Evolutionary conservation across 2,329 filamentous ascomycete species (phyloP), one percentile per base, ranked within the genome.

Genomic region (Aureobasidium sp.): DNA sequence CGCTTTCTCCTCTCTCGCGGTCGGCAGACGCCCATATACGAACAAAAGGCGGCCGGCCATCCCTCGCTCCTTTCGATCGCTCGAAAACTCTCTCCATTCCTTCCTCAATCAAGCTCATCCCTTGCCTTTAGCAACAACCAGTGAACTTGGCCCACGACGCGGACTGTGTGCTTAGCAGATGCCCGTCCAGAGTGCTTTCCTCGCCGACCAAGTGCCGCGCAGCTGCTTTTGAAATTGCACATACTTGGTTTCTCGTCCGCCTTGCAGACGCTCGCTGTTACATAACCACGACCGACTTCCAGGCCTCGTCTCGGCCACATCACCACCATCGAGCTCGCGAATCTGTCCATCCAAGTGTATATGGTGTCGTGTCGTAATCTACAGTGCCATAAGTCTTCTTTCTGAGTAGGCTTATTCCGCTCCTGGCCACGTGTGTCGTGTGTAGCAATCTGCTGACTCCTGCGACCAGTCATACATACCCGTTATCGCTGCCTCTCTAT

Each of bases 201-300:
- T 59, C 57, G 58, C 54, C 61, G 61, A 59, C 61, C 37, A n/a
- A 62, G 44, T 36, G 61, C 44, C 61, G 51, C 45, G 53, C 53
- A 37, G 25, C 44, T 59, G 11, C 21, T 59, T 30, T 53, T 62
- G 54, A 62, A 59, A 62, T 62, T 62, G 48, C 61, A 62, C 61
- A 62, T 62, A 62, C 48, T 62, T 62, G 34, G 36, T 13, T 36
- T 7, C 30, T 36, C 37, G 47, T n/a, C 25, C 59, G 39, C 59
- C 59, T 61, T 61, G 59, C 59, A 61, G 59, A 61, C 59, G 34
- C 29, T 30, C 32, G 36, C 49, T 61, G 59, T 61, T 61, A 61
- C 59, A 61, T 61, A 61, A 54, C 59, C 36, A 44, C 29, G 16
- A n/a, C 41, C 54, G 21, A 16, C 42, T 47, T 48, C 54, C 58